Percentiles rank a stretch among this genome's conserved stretches.
Conservation (phyloP, 2,329 filamentous ascomycete species). For the Paraphoma sp. region DNA sequence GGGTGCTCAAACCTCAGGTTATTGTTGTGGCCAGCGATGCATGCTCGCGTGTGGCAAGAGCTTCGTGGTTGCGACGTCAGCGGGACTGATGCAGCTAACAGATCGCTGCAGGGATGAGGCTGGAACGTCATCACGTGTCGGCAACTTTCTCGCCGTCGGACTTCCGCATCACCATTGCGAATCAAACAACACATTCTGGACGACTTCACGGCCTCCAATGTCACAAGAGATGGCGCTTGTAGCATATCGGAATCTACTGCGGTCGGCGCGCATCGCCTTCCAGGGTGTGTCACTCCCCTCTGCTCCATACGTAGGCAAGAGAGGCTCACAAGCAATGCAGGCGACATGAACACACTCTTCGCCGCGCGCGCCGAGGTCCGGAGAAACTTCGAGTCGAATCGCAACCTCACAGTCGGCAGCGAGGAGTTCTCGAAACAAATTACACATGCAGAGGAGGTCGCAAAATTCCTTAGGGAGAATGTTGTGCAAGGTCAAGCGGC, state of each 20-base stretch:
- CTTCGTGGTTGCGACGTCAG: conserved; percentile 25
- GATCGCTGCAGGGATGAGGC: conserved; percentile 29
- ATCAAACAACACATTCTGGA: not conserved
- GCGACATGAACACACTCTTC: conserved; percentile 70
- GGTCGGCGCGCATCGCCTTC: conserved; percentile 83
- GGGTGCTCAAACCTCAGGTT: conserved; percentile 25
- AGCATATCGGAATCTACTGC: conserved; percentile 82
- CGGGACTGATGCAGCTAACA: conserved; percentile 24
- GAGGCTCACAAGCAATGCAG: conserved; percentile 52
- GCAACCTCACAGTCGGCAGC: conserved; percentile 63
- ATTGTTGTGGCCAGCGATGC: conserved; percentile 29
- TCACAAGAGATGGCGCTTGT: conserved; percentile 65
- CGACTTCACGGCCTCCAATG: conserved; percentile 12
- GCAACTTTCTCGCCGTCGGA: conserved; percentile 27
- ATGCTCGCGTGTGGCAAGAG: conserved; percentile 31
- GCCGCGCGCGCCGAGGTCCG: conserved; percentile 78
- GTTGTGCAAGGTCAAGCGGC: conserved; percentile 79
- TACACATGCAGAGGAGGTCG: conserved; percentile 81
- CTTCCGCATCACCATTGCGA: conserved; percentile 13
- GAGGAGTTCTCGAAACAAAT: conserved; percentile 70
- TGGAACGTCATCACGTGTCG: conserved; percentile 26
- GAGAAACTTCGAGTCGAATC: conserved; percentile 73
- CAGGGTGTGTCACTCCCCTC: conserved; percentile 63
- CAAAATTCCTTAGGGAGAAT: conserved; percentile 79
- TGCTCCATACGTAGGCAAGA: not conserved